Base-by-base conservation (phyloP, 2,329 filamentous ascomycete genomes). In the Diaporthe sp. region DNA sequence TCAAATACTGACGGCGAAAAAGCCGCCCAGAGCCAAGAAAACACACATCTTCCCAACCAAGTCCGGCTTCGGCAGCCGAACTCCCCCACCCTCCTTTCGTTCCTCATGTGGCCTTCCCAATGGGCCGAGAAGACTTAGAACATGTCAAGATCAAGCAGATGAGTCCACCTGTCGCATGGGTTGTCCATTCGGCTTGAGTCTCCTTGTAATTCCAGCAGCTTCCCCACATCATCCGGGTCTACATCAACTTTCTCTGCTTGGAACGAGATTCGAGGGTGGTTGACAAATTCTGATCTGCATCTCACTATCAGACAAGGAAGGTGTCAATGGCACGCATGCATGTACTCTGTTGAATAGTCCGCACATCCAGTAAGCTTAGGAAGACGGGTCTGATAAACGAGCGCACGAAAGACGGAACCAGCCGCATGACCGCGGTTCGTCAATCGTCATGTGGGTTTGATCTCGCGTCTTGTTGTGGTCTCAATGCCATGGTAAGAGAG, bases 331-430 rank as follows among this genome's bases (percentile, higher is more conserved):
- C 37, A 39, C 37, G 42, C 7, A 49, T 70, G 80, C 74, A 89
- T 92, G 90, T 92, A 87, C 89, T 91, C 90, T 84, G 87, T 87
- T 87, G 86, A 89, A 90, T 92, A 92, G 90, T 91, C 90, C 89
- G 86, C 85, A 85, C 84, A 86, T 87, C 89, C 88, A 91, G 53
- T 58, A 88, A 82, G 83, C 87, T 90, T 85, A 87, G 85, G 86
- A 87, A 87, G 86, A 85, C 87, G 87, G 89, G 84, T 92, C 90
- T 92, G 90, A 91, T 85, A 90, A 90, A 88, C 87, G 89, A 90
- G 87, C 87, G 57, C 39, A 65, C 53, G 60, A 53, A 25, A 22
- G n/a, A 72, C 57, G 42, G 61, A 61, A 61, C 75, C 75, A 75
- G 71, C 77, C 77, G 76, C 76, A 71, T 72, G 71, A 72, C 70